phyloP scores from a whole-genome alignment of 345 rosid species.

The Eucalyptus microcorys region DNA sequence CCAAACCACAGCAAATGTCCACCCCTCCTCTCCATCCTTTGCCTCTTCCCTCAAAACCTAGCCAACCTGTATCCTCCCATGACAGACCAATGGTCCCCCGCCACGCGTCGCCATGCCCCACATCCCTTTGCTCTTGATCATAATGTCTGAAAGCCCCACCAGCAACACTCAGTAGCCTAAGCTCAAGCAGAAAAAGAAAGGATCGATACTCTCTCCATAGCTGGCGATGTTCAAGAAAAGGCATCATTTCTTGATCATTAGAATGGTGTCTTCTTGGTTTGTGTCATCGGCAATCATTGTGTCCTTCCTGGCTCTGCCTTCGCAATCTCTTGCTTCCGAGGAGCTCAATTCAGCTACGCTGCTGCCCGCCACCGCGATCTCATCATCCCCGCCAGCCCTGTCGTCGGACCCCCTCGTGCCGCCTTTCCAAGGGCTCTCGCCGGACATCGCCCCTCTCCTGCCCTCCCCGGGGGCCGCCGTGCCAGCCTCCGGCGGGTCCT shows the following conservation, averaged over 20 bases:
- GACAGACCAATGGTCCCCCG: not conserved
- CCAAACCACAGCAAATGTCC: slow-evolving; percentile 10
- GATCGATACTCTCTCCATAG: slow-evolving; percentile 5
- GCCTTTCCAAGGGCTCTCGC: slow-evolving; percentile 44
- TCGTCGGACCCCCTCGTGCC: slow-evolving; percentile 11
- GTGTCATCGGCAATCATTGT: not conserved
- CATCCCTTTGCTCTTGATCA: not conserved
- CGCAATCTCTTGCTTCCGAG: not conserved
- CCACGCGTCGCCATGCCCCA: not conserved
- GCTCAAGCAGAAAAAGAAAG: not conserved
- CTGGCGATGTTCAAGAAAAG: not conserved
- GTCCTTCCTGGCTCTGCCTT: not conserved
- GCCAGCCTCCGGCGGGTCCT: slow-evolving; percentile 32
- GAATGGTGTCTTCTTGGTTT: not conserved
- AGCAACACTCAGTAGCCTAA: not conserved
- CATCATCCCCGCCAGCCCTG: slow-evolving; percentile 19
- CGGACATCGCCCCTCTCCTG: slow-evolving; percentile 67
- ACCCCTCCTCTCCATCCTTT: not conserved
- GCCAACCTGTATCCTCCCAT: slow-evolving; percentile 27
- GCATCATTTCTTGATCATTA: not conserved
- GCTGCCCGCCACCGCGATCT: not conserved
- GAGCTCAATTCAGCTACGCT: not conserved
- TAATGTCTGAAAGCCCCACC: not conserved
- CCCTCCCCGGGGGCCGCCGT: slow-evolving; percentile 52
- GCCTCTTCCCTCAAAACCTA: slow-evolving; percentile 2